Conservation (phyloP, 129 eudicot genomes). For the Ambrosia trifida region DNA sequence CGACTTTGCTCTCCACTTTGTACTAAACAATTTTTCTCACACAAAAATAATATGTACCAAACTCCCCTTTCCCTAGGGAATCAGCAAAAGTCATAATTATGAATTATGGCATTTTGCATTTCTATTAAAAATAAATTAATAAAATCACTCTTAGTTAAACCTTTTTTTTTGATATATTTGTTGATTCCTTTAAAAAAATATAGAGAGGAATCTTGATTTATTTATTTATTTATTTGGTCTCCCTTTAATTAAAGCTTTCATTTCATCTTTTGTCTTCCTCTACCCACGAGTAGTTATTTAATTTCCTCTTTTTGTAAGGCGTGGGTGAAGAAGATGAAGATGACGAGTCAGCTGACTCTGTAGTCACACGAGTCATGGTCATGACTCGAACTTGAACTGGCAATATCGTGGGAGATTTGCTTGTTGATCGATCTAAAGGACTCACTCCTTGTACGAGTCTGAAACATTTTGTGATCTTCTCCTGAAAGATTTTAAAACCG, state of each 20-base stretch:
- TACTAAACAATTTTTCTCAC: slow-evolving; percentile 37
- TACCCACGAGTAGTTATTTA: slow-evolving; percentile 60
- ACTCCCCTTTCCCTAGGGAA: slow-evolving; percentile 79
- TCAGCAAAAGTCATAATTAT: slow-evolving; percentile 63
- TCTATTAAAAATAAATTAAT: slow-evolving; percentile 43
- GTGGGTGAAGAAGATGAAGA: slow-evolving; percentile 60
- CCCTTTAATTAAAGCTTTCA: slow-evolving; percentile 40
- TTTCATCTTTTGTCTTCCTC: slow-evolving; percentile 63
- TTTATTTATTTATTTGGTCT: slow-evolving; percentile 15
- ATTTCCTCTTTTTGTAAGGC: slow-evolving; percentile 68
- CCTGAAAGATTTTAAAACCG: slow-evolving; percentile 41
- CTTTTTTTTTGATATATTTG: slow-evolving; percentile 34
- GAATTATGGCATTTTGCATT: slow-evolving; percentile 54
- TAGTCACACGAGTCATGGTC: slow-evolving; percentile 45
- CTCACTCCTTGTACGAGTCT: slow-evolving; percentile 46
- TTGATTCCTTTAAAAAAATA: slow-evolving; percentile 51
- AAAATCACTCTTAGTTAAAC: slow-evolving; percentile 41
- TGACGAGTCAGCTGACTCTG: slow-evolving; percentile 53
- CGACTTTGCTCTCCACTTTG: slow-evolving; percentile 26
- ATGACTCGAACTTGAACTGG: slow-evolving; percentile 64
- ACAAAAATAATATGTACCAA: slow-evolving; percentile 66
- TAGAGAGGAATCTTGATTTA: slow-evolving; percentile 41
- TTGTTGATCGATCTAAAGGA: slow-evolving; percentile 31
- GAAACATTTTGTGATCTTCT: slow-evolving; percentile 60
- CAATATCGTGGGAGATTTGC: slow-evolving; percentile 43